phyloP scores from a whole-genome alignment of 495 filamentous ascomycete genomes.

The Hyaloscypha bicolor region DNA sequence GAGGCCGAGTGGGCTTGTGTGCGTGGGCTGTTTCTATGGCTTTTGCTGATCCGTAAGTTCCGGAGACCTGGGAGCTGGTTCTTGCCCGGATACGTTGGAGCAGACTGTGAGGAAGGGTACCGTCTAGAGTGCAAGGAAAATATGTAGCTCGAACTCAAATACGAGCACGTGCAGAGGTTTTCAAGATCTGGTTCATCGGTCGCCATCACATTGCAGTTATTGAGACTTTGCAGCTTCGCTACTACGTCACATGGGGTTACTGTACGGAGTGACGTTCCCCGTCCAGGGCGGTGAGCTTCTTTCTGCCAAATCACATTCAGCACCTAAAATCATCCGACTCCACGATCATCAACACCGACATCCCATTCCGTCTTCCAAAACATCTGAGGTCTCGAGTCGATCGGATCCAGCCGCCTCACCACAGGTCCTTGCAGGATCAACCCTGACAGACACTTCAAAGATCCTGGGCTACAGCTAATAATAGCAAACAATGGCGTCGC shows the following conservation, averaged over 20 bases:
- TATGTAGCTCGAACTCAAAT: not conserved
- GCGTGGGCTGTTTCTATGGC: constrained; percentile 13
- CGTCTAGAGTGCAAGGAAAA: not conserved
- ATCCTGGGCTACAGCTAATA: not conserved
- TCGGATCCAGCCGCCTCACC: not conserved
- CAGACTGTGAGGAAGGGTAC: not conserved
- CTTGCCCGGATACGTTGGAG: not conserved
- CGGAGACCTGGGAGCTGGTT: not conserved
- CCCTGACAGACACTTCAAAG: not conserved
- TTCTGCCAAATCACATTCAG: not conserved
- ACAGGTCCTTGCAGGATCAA: not conserved
- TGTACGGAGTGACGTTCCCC: not conserved
- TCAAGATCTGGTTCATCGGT: not conserved
- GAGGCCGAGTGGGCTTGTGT: constrained; percentile 8
- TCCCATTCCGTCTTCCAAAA: not conserved
- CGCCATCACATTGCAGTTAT: not conserved
- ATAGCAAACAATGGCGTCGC: constrained; percentile 4
- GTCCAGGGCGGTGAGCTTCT: not conserved
- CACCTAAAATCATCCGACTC: not conserved
- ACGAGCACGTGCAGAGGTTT: not conserved
- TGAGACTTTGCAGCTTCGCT: not conserved
- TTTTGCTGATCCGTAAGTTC: constrained; percentile 17
- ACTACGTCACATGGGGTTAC: not conserved
- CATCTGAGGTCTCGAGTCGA: not conserved
- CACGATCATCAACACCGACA: not conserved